Percentiles rank a stretch among this genome's conserved stretches.
phyloP scores from a whole-genome alignment of 2,329 filamentous ascomycete species.

The Talaromyces sp. region DNA sequence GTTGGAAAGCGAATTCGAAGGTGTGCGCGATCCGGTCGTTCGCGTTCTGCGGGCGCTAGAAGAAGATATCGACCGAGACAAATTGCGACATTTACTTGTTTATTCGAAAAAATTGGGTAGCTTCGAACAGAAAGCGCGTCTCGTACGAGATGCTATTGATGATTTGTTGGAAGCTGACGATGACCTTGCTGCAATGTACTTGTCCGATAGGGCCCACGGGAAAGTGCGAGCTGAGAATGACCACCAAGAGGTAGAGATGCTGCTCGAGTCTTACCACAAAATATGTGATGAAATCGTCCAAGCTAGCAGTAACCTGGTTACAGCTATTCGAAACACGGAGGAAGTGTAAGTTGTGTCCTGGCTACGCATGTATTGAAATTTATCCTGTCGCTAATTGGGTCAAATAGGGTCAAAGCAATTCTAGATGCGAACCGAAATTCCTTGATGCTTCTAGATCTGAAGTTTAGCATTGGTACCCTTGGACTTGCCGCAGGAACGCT shows the following conservation, averaged over 20 bases:
- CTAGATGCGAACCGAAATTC: conserved; percentile 97
- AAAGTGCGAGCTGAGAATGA: conserved; percentile 73
- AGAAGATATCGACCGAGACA: conserved; percentile 94
- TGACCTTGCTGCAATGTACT: conserved; percentile 89
- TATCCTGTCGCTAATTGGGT: background rate
- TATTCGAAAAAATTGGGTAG: conserved; percentile 94
- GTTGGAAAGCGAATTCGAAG: conserved; percentile 90
- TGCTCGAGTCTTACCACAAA: conserved; percentile 96
- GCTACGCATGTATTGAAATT: background rate
- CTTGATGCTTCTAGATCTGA: conserved; percentile 94
- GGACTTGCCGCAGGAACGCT: conserved; percentile 94
- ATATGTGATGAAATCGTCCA: conserved; percentile 98
- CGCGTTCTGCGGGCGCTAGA: conserved; percentile 84
- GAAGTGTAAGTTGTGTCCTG: conserved; percentile 70
- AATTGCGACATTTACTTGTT: conserved; percentile 83
- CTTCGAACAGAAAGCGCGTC: conserved; percentile 93
- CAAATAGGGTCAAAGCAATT: conserved; percentile 79
- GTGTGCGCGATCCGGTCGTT: conserved; percentile 87
- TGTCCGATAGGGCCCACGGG: conserved; percentile 81
- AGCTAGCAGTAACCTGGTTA: conserved; percentile 86
- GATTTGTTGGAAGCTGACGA: conserved; percentile 95
- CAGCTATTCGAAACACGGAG: conserved; percentile 94
- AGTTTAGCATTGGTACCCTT: conserved; percentile 91
- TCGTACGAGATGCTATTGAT: conserved; percentile 91
- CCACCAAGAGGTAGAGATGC: conserved; percentile 94